phyloP scores from a whole-genome alignment of 23 red algal genomes.

The Gracilaria gracilis region DNA sequence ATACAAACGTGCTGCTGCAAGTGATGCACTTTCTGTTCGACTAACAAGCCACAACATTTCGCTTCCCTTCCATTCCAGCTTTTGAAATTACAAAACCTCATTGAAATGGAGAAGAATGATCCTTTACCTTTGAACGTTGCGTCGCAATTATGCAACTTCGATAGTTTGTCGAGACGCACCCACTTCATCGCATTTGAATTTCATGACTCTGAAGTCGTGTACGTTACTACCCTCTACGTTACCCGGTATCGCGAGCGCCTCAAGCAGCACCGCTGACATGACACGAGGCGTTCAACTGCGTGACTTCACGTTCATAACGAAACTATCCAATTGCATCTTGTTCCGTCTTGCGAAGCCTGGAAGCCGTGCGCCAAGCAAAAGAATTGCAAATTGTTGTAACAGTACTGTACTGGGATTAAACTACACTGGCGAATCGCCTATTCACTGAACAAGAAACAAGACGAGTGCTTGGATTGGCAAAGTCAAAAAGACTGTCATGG shows the following conservation, averaged over 20 bases:
- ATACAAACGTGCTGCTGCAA: not conserved
- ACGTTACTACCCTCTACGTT: constrained; percentile 34
- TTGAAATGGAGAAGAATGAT: constrained; percentile 99
- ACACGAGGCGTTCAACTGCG: not conserved
- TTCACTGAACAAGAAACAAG: not conserved
- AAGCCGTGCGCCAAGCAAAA: constrained; percentile 95
- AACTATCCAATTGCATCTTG: not conserved
- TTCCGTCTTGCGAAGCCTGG: constrained; percentile 62
- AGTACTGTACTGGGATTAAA: constrained; percentile 97
- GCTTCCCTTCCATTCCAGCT: constrained; percentile 40
- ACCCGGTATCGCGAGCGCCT: not conserved
- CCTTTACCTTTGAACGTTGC: constrained; percentile 90
- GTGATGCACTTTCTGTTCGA: not conserved
- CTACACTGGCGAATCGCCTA: not conserved
- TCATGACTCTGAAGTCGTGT: constrained; percentile 99
- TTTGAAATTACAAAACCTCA: constrained; percentile 85
- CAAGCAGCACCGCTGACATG: not conserved
- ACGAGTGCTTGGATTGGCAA: not conserved
- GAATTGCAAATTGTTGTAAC: constrained; percentile 94
- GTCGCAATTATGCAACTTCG: constrained; percentile 92
- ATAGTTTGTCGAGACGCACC: constrained; percentile 88
- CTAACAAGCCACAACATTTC: not conserved
- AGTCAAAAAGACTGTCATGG: not conserved
- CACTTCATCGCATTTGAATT: constrained; percentile 99
- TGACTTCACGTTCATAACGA: not conserved